Evolutionary conservation across 257 asterid species (phyloP).

Genomic region (Solanum dulcamara): DNA sequence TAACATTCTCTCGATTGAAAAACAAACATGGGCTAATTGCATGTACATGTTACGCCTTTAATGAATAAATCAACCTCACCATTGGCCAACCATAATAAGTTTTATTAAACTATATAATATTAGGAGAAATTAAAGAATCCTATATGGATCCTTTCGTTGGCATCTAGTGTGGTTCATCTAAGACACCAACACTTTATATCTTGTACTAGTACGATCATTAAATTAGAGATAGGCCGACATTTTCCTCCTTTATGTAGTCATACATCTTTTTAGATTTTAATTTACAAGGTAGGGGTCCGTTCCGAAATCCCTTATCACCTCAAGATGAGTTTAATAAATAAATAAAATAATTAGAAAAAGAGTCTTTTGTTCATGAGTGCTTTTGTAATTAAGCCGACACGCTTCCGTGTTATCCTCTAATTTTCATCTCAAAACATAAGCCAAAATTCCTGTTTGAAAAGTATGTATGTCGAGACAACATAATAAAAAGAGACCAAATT

Average conservation of each 20-base stretch:
- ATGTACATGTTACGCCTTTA: not conserved
- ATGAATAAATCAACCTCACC: not conserved
- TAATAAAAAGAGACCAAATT: not conserved
- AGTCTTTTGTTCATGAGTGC: not conserved
- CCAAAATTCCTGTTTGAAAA: constrained; percentile 5
- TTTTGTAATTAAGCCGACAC: constrained; percentile 14
- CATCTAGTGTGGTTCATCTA: not conserved
- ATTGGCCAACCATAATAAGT: not conserved
- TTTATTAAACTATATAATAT: not conserved
- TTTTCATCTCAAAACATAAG: constrained; percentile 6
- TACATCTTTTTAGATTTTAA: not conserved
- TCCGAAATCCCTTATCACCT: not conserved
- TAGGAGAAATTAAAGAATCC: not conserved
- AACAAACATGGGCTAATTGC: not conserved
- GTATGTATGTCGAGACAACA: constrained; percentile 2
- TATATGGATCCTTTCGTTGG: not conserved
- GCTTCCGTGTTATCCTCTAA: constrained; percentile 2
- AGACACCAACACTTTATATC: not conserved
- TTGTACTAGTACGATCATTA: not conserved
- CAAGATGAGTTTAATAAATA: not conserved
- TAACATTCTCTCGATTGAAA: not conserved
- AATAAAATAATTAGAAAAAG: not conserved
- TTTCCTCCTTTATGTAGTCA: not conserved
- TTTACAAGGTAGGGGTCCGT: not conserved
- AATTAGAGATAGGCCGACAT: not conserved